Percentiles rank a stretch among this genome's conserved stretches.
phyloP scores from a whole-genome alignment of 176 grass and related monocot genomes.

The Ensete ventricosum region DNA sequence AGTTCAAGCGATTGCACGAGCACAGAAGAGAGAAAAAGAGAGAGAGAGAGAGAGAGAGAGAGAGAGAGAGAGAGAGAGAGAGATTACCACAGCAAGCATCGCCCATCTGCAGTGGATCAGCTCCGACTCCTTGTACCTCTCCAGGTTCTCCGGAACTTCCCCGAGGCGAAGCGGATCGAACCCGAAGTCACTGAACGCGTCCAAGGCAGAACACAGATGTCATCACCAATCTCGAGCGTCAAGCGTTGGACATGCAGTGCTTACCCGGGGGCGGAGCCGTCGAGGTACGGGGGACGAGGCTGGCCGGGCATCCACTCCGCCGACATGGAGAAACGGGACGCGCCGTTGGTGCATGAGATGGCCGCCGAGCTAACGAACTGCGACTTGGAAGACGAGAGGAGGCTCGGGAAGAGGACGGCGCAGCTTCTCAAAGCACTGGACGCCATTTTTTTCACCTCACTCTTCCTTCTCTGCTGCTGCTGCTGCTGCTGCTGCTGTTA shows the following conservation, averaged over 20 bases:
- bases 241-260: not conserved
- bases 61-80: not conserved
- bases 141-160: slow-evolving; percentile 79
- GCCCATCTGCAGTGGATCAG: slow-evolving; percentile 99
- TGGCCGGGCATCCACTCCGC: slow-evolving; percentile 99
- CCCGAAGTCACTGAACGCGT: slow-evolving; percentile 56
- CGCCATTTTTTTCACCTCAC: slow-evolving; percentile 28
- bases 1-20: not conserved
- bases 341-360: slow-evolving; percentile 33
- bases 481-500: too few species aligned
- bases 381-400: slow-evolving; percentile 46
- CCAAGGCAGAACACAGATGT: too few species aligned
- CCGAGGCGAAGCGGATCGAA: slow-evolving; percentile 84
- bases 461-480: not conserved
- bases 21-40: not conserved
- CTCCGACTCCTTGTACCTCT: slow-evolving; percentile 99
- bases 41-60: too few species aligned
- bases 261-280: slow-evolving; percentile 85
- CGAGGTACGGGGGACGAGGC: slow-evolving; percentile 84
- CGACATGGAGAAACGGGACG: slow-evolving; percentile 79
- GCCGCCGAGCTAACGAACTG: slow-evolving; percentile 27
- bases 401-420: slow-evolving; percentile 60
- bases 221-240: too few species aligned
- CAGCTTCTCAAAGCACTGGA: slow-evolving; percentile 71
- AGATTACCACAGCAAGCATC: slow-evolving; percentile 76